A percentile compares a stretch with the other conserved stretches of the same genome.
phyloP scores from a whole-genome alignment of 495 filamentous ascomycete species.

The Xylaria nigripes region DNA sequence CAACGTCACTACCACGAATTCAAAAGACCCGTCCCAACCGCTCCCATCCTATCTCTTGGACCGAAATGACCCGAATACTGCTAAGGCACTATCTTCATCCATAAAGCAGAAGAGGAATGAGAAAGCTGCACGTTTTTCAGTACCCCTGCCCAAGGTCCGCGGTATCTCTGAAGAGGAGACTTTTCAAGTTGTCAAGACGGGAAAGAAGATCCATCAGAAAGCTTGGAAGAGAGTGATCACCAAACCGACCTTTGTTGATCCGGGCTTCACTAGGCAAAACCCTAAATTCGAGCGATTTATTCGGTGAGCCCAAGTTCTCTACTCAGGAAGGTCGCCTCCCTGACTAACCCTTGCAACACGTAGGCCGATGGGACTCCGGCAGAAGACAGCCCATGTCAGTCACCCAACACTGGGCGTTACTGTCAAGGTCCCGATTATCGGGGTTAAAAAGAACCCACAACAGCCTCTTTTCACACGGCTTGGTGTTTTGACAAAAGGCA shows the following conservation, averaged over 20 bases:
- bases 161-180: constrained; percentile 92
- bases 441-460: constrained; percentile 97
- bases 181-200: constrained; percentile 97
- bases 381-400: constrained; percentile 93
- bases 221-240: constrained; percentile 96
- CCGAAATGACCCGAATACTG: constrained; percentile 72
- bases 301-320: neutral
- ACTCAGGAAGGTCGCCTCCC: neutral
- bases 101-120: constrained; percentile 69
- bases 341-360: constrained; percentile 27
- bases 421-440: constrained; percentile 78
- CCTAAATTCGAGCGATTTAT: constrained; percentile 94
- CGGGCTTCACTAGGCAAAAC: neutral
- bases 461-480: constrained; percentile 91
- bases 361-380: constrained; percentile 65
- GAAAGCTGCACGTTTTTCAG: constrained; percentile 68
- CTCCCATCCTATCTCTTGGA: constrained; percentile 87
- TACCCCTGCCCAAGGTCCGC: constrained; percentile 87
- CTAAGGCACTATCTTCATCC: constrained; percentile 76
- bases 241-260: constrained; percentile 47
- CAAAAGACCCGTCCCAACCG: constrained; percentile 63
- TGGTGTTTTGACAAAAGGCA: constrained; percentile 89
- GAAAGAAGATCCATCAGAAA: constrained; percentile 26
- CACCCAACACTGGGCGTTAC: constrained; percentile 80
- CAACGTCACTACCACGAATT: constrained; percentile 86